Base-by-base conservation (phyloP, 768 basidiomycete species). In the Russula earlei region DNA sequence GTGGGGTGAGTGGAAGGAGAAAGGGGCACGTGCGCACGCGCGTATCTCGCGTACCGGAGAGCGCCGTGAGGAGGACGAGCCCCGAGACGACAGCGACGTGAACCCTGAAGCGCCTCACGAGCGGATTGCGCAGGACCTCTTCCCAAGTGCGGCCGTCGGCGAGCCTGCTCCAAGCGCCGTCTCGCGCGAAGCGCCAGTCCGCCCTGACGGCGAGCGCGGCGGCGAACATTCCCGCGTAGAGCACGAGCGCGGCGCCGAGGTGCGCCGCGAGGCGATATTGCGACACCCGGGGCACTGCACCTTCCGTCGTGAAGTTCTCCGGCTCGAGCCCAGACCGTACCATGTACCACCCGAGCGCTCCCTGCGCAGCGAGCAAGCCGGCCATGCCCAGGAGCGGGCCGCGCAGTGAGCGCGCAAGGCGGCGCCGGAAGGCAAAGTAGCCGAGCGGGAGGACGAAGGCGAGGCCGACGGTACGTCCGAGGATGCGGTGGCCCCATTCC, bases 331-430 rank as follows among this genome's bases (percentile, higher is more conserved):
- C 96, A 12, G 93, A 97, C 68, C 94, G 87, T 53, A 99, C 96
- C 96, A 99, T 99, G 75, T 98, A 97, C 96, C 96, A 99, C 25
- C 96, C 96, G 19, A 99, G 76, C 19, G 80, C 77, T 44, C 96
- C 96, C 70, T 99, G 93, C 19, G 82, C 84, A 27, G 93, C 96
- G 49, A 99, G 85, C 31, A 97, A 80, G 0, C 83, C 66, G 0
- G 85, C 87, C 60, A 98, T 77, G 2, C 80, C 84, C 14, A 79
- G 69, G 22, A 96, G 79, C 59, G 82, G 80, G n/a, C 69, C 64
- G 1, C 83, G 78, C 56, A 91, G 75, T 0, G 78, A 67, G 2
- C 75, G 70, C 5, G 89, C 75, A 27, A 98, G 83, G 58, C 81
- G 80, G 59, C 82, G 84, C 38, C 82, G 79, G 38, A 79, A 52